These are phyloP conservation scores for Hypoxylon sp. DNA, from an alignment of 2,329 filamentous ascomycete species.

Conservation along the genomic window DNA sequence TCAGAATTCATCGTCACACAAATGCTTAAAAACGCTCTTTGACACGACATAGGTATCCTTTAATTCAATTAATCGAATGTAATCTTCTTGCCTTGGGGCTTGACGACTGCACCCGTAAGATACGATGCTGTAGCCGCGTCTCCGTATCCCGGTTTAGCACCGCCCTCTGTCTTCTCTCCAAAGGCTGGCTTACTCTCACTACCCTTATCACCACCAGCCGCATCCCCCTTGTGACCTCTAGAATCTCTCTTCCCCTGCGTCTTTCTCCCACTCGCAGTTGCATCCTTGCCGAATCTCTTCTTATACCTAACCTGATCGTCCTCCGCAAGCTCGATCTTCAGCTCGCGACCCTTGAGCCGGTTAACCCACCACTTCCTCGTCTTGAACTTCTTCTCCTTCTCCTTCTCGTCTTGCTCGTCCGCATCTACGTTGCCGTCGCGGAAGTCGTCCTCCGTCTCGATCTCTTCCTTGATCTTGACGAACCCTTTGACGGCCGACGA, in stretches of 20 bases:
- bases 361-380: conserved; percentile 87
- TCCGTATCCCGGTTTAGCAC: conserved; percentile 59
- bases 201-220: conserved; percentile 7
- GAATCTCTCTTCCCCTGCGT: conserved; percentile 17
- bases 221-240: background rate
- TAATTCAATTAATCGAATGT: conserved; percentile 75
- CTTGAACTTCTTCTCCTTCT: conserved; percentile 68
- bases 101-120: conserved; percentile 83
- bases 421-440: conserved; percentile 60
- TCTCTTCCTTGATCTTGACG: conserved; percentile 76
- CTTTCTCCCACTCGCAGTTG: conserved; percentile 53
- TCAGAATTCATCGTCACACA: background rate
- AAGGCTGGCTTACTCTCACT: conserved; percentile 40
- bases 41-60: conserved; percentile 5
- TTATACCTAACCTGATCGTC: conserved; percentile 91
- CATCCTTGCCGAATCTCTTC: conserved; percentile 89
- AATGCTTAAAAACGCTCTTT: background rate
- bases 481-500: conserved; percentile 86
- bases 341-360: conserved; percentile 80
- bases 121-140: conserved; percentile 70
- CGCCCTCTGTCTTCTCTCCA: conserved; percentile 57
- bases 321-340: conserved; percentile 94
- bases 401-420: conserved; percentile 53
- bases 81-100: conserved; percentile 83
- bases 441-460: conserved; percentile 75